Evolutionary conservation across 2,329 filamentous ascomycete genomes (phyloP), one percentile per base, ranked within the genome.

Genomic region (Escovopsis sp.): DNA sequence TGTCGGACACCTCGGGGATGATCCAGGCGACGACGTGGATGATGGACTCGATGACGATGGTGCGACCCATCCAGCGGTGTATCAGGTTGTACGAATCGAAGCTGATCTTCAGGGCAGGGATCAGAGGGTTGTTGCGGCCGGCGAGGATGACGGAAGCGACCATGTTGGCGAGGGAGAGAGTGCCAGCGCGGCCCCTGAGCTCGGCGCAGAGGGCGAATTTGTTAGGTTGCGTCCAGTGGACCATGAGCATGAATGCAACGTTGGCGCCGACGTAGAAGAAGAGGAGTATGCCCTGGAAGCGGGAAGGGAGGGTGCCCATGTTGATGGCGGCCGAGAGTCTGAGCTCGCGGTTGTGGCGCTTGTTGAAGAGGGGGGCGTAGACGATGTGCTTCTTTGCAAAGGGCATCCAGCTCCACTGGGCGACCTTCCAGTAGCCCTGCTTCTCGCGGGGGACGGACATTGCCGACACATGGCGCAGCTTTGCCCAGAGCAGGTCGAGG

Each of bases 1-100:
- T 67, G 33, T 75, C 76, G 9, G 71, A 66, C 13, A 76, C 64
- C 43, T 76, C 77, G 38, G 86, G 83, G 45, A 82, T 70, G 16
- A 74, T 61, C 82, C 86, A 94, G 28, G 74, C 72, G 23, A 74
- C 50, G 5, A 76, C 79, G 57, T 92, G 84, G 4, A 77, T 62
- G 35, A 85, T 48, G 21, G 68, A 60, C 53, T 88, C 76, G 3
- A 77, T 43, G 21, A 84, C 72, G 34, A 81, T 71, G 31, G 88
- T 73, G 25, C 83, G 72, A 27, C 82, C 84, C 43, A 84, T 70
- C 82, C 83, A 90, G 43, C 83, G 57, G 41, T 64, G 61, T n/a
- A 64, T 48, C 8, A 64, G 75, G 54, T 96, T 96, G 68, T 92
- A 96, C 1, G 87, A 93, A 56, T 96, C 90, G 60, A 94, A 98